Percentiles rank a stretch among this genome's conserved stretches.
phyloP scores from a whole-genome alignment of 2,329 filamentous ascomycete genomes.

The Aspergillus novofumigatus region DNA sequence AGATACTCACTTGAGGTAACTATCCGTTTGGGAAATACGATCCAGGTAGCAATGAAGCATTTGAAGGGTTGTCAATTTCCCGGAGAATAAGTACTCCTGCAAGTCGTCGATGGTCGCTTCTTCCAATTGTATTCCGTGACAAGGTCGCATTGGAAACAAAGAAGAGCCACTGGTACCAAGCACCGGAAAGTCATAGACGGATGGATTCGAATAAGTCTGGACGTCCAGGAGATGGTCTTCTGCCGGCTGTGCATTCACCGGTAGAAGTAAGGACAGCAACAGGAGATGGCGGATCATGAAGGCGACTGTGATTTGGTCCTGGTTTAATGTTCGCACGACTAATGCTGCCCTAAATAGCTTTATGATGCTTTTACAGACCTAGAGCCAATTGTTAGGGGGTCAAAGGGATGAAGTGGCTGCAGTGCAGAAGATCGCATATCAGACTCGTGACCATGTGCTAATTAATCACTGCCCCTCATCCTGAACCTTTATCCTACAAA shows the following conservation, averaged over 20 bases:
- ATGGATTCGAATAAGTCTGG: neutral
- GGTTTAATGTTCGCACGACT: neutral
- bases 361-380: no score
- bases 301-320: neutral
- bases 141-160: constrained; percentile 61
- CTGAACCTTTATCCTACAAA: no score
- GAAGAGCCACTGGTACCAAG: constrained; percentile 28
- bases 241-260: neutral
- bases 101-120: constrained; percentile 68
- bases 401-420: no score
- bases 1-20: constrained; percentile 56
- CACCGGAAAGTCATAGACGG: constrained; percentile 35
- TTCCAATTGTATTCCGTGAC: constrained; percentile 58
- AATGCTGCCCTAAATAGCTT: no score
- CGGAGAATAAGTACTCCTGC: constrained; percentile 54
- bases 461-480: no score
- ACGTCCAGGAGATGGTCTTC: neutral
- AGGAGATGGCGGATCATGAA: neutral
- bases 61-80: constrained; percentile 54
- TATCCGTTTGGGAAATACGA: constrained; percentile 58
- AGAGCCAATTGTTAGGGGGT: no score
- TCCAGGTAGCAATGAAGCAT: constrained; percentile 61
- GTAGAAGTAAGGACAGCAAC: neutral
- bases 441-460: no score
- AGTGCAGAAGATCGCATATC: no score